Conservation (phyloP, 208 protist genomes). For the Angomonas deanei region DNA sequence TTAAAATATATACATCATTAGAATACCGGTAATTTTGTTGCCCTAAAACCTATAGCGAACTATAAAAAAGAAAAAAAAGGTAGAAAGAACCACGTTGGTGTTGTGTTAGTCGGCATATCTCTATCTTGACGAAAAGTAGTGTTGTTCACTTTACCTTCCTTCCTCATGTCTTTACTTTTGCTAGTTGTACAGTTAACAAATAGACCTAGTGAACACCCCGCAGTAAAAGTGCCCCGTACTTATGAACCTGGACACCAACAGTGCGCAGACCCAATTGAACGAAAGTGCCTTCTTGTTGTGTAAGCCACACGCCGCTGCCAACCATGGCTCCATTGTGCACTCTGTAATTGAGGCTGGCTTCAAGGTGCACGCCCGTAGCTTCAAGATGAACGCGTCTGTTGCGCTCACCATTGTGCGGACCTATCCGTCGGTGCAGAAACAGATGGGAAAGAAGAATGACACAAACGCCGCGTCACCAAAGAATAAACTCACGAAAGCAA, state of each 20-base stretch:
- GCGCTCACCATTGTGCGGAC: slow-evolving; percentile 40
- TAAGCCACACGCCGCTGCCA: slow-evolving; percentile 48
- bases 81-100: too few relatives aligned
- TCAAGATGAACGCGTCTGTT: slow-evolving; percentile 36
- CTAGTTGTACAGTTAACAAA: too few relatives aligned
- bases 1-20: too few relatives aligned
- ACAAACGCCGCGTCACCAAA: neutral
- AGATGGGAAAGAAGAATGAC: neutral
- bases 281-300: slow-evolving; percentile 64
- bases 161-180: too few relatives aligned
- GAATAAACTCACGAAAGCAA: slow-evolving; percentile 2
- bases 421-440: slow-evolving; percentile 38
- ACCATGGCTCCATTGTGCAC: slow-evolving; percentile 50
- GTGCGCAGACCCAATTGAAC: slow-evolving; percentile 2
- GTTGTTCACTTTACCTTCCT: too few relatives aligned
- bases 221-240: too few relatives aligned
- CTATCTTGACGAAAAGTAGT: too few relatives aligned
- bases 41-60: too few relatives aligned
- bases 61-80: too few relatives aligned
- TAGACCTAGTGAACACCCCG: too few relatives aligned
- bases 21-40: too few relatives aligned
- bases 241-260: neutral
- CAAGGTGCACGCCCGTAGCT: slow-evolving; percentile 39
- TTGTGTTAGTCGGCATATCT: too few relatives aligned
- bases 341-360: slow-evolving; percentile 45